phyloP scores from a whole-genome alignment of 2,329 filamentous ascomycete species.

The Ophiostoma triangulosporum region DNA sequence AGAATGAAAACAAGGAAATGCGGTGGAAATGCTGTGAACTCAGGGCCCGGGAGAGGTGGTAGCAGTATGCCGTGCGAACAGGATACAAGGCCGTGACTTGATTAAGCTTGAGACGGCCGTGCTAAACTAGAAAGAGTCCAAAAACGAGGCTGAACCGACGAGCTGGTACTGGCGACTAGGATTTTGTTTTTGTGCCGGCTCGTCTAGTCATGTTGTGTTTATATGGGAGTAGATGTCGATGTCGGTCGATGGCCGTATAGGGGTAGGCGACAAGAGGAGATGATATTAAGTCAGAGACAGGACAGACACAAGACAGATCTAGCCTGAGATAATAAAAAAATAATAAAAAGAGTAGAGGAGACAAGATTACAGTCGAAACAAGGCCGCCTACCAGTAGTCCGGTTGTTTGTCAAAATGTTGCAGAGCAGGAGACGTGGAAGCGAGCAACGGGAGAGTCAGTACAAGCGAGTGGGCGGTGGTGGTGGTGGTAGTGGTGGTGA shows the following conservation, averaged over 20 bases:
- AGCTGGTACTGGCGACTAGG: background rate
- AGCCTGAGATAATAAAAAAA: background rate
- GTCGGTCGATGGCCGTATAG: background rate
- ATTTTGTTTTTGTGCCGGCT: background rate
- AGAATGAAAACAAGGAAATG: no score
- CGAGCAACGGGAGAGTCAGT: background rate
- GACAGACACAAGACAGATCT: background rate
- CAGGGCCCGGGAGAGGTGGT: background rate
- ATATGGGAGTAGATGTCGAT: background rate
- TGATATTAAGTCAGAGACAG: background rate
- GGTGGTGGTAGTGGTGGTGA: background rate
- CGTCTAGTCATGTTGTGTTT: background rate
- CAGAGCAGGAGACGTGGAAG: background rate
- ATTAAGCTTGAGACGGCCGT: background rate
- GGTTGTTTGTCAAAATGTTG: background rate
- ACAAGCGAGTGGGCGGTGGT: background rate
- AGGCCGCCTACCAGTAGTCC: background rate
- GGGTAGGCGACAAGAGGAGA: background rate
- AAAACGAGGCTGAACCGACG: background rate
- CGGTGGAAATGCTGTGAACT: background rate
- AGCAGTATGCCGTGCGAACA: background rate
- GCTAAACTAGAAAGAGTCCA: background rate
- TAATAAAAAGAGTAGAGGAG: background rate
- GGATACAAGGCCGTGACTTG: background rate
- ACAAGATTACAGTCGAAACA: background rate